phyloP scores from a whole-genome alignment of 164 flowering plant genomes.

The Macadamia tetraphylla region DNA sequence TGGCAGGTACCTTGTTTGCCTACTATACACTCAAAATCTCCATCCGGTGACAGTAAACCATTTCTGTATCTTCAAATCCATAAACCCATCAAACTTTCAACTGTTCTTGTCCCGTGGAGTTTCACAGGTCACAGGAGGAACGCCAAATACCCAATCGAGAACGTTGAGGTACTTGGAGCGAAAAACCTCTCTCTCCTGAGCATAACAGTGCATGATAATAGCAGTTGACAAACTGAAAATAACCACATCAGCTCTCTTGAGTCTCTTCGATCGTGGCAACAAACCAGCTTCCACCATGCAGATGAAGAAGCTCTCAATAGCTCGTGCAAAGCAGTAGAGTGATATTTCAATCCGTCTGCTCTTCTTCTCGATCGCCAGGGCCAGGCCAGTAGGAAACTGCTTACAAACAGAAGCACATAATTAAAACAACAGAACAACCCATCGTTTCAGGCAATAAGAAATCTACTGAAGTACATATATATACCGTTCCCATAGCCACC shows the following conservation, averaged over 20 bases:
- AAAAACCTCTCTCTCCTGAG: conserved; percentile 89
- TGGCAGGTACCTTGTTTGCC: too few relatives aligned
- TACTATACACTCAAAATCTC: too few relatives aligned
- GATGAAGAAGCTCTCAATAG: conserved; percentile 93
- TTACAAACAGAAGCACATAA: conserved; percentile 1
- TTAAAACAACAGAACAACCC: not conserved
- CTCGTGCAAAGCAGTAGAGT: conserved; percentile 87
- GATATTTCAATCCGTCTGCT: conserved; percentile 93
- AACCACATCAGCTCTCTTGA: conserved; percentile 78
- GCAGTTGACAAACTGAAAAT: conserved; percentile 91
- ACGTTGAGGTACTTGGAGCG: conserved; percentile 92
- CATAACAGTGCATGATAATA: conserved; percentile 95
- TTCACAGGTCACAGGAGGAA: conserved; percentile 63
- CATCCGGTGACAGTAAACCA: too few relatives aligned
- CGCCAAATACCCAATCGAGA: conserved; percentile 99
- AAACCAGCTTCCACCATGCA: conserved; percentile 70
- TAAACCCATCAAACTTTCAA: not conserved
- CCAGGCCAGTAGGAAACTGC: conserved; percentile 93
- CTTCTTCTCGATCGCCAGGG: conserved; percentile 91
- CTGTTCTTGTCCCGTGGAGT: not conserved
- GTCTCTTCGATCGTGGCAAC: conserved; percentile 43
- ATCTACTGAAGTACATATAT: not conserved
- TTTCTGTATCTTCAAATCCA: not conserved
- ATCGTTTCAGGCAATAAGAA: not conserved
- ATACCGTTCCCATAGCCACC: conserved; percentile 91